Conservation (phyloP, 805 yeast species). For the Nakazawaea ishiwadae region DNA sequence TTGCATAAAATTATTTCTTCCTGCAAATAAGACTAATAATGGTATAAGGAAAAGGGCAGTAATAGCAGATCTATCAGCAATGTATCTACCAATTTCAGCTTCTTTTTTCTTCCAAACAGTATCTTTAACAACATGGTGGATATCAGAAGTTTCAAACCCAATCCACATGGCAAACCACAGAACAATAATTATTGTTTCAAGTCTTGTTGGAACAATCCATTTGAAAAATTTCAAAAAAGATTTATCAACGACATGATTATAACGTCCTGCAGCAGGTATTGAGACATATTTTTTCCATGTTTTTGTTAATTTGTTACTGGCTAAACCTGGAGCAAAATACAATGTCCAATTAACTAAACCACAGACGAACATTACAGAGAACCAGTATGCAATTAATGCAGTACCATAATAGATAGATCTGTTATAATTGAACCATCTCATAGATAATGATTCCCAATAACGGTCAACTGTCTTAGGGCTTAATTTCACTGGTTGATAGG, state of each 20-base stretch:
- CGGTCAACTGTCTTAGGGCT: not conserved
- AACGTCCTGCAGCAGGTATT: constrained; percentile 15
- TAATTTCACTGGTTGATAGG: constrained; percentile 31
- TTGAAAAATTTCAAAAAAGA: constrained; percentile 9
- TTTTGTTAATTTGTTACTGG: constrained; percentile 17
- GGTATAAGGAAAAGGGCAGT: constrained; percentile 45
- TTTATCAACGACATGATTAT: not conserved
- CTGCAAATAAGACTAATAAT: constrained; percentile 50
- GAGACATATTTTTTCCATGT: constrained; percentile 22
- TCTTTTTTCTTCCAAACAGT: constrained; percentile 1
- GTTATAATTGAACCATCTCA: constrained; percentile 31
- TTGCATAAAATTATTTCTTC: constrained; percentile 57
- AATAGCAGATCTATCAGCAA: constrained; percentile 51
- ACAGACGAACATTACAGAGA: constrained; percentile 34
- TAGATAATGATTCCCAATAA: constrained; percentile 20
- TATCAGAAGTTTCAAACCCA: constrained; percentile 17
- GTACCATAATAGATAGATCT: constrained; percentile 42
- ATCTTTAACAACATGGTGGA: constrained; percentile 2
- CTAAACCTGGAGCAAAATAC: constrained; percentile 31
- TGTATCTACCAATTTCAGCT: constrained; percentile 27
- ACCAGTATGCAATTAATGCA: constrained; percentile 47
- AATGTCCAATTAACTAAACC: constrained; percentile 37
- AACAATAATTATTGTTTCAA: constrained; percentile 40
- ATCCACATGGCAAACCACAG: constrained; percentile 29
- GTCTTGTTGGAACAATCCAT: constrained; percentile 46